Conservation (phyloP, 192 early-diverging fungal genomes). For the Coemansia javaensis region DNA sequence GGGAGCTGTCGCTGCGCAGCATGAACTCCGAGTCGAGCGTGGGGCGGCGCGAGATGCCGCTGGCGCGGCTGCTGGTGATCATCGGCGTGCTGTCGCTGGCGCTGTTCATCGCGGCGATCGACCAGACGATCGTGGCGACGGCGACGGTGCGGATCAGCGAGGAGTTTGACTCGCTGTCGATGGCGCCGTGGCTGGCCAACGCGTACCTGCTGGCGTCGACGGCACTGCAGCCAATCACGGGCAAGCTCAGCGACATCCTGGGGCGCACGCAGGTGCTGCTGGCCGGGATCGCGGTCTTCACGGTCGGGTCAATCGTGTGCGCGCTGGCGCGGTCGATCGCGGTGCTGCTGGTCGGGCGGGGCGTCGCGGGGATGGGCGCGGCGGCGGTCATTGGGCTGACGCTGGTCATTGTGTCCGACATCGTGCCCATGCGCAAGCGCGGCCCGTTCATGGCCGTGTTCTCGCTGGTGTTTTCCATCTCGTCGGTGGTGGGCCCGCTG, state of each 20-base stretch:
- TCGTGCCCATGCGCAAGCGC: conserved; percentile 60
- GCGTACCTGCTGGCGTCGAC: conserved; percentile 67
- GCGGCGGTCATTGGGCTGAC: conserved; percentile 63
- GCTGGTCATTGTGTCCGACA: conserved; percentile 69
- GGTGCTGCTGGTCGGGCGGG: conserved; percentile 62
- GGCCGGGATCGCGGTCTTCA: conserved; percentile 53
- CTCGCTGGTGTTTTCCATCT: conserved; percentile 54
- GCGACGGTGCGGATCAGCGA: conserved; percentile 60
- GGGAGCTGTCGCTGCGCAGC: conserved; percentile 19
- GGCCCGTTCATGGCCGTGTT: conserved; percentile 64
- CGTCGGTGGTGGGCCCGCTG: conserved; percentile 58
- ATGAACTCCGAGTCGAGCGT: conserved; percentile 7
- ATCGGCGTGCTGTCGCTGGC: conserved; percentile 44
- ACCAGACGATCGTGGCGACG: conserved; percentile 72
- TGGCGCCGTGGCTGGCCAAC: conserved; percentile 76
- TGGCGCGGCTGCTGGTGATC: conserved; percentile 27
- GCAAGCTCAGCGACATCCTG: conserved; percentile 80
- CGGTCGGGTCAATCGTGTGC: conserved; percentile 54
- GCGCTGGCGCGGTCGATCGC: conserved; percentile 58
- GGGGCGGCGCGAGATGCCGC: conserved; percentile 12
- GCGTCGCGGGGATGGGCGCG: conserved; percentile 61
- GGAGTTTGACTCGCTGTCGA: conserved; percentile 56
- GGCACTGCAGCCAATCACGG: conserved; percentile 74
- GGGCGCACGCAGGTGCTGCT: conserved; percentile 62
- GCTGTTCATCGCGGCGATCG: conserved; percentile 63